Evolutionary conservation across 345 rosid genomes (phyloP).

Genomic region (Populus euphratica): DNA sequence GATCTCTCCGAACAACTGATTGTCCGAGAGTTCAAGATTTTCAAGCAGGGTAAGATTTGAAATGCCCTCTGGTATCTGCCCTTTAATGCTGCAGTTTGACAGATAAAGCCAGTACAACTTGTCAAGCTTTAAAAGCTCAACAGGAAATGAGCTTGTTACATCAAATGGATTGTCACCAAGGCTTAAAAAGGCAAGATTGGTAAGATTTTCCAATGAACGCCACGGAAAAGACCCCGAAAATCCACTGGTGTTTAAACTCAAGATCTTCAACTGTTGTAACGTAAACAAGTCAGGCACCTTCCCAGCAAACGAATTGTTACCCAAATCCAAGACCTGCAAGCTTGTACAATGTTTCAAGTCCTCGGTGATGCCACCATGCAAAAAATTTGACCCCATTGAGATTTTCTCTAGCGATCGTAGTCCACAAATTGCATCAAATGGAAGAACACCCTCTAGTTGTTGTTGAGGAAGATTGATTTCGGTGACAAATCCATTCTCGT

Average conservation of each 20-base stretch:
- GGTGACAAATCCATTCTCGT: conserved; percentile 37
- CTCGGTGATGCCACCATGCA: conserved; percentile 37
- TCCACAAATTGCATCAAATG: conserved; percentile 52
- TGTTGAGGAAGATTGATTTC: conserved; percentile 55
- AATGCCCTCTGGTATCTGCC: conserved; percentile 66
- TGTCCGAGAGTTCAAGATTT: conserved; percentile 70
- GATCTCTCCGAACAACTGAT: conserved; percentile 50
- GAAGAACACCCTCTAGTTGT: conserved; percentile 46
- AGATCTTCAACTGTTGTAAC: conserved; percentile 33
- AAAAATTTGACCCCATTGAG: conserved; percentile 44
- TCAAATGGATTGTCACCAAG: conserved; percentile 68
- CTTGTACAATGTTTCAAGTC: conserved; percentile 45
- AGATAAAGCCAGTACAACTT: conserved; percentile 65
- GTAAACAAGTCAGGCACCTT: conserved; percentile 57
- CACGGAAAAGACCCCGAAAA: conserved; percentile 69
- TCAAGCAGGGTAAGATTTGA: conserved; percentile 46
- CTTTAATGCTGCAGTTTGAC: conserved; percentile 64
- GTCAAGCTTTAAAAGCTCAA: conserved; percentile 47
- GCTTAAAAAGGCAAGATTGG: conserved; percentile 56
- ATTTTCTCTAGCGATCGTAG: conserved; percentile 49
- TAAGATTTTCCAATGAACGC: conserved; percentile 52
- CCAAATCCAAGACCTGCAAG: conserved; percentile 56
- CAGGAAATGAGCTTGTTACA: conserved; percentile 45
- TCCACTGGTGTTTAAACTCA: conserved; percentile 61
- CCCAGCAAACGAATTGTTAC: conserved; percentile 55